Evolutionary conservation across 257 asterid genomes (phyloP).

Genomic region (Coffea canephora): DNA sequence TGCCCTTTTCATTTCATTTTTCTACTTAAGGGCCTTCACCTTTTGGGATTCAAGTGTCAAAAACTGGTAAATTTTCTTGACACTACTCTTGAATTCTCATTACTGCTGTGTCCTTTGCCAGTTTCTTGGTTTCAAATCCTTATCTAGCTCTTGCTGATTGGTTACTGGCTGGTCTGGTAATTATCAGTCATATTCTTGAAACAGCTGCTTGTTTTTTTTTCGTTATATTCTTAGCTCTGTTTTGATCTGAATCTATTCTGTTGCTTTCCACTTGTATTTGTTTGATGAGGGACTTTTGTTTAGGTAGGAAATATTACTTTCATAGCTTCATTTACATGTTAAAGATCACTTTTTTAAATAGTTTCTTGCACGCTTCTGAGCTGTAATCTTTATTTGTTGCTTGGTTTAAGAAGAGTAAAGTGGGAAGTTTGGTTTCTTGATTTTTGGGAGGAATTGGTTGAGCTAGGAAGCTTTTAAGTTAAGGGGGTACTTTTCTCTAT

Average conservation of each 20-base stretch:
- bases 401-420: conserved; percentile 15
- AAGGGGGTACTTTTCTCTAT: conserved; percentile 20
- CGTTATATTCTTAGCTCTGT: conserved; percentile 9
- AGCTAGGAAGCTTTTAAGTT: conserved; percentile 14
- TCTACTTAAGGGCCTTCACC: conserved; percentile 32
- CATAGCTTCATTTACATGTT: conserved; percentile 32
- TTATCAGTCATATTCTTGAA: conserved; percentile 16
- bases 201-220: background rate
- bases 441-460: conserved; percentile 12
- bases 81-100: conserved; percentile 27
- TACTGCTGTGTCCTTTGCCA: conserved; percentile 24
- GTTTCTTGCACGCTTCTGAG: conserved; percentile 32
- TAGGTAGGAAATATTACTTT: conserved; percentile 19
- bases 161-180: conserved; percentile 29
- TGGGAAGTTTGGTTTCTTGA: conserved; percentile 1
- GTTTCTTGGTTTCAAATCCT: conserved; percentile 22
- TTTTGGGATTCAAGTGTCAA: conserved; percentile 29
- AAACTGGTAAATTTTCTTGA: conserved; percentile 28
- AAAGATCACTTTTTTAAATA: conserved; percentile 30
- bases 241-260: conserved; percentile 44
- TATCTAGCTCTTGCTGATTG: conserved; percentile 32
- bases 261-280: conserved; percentile 14
- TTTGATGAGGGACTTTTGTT: conserved; percentile 19
- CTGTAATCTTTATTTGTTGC: conserved; percentile 20
- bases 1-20: conserved; percentile 13